Evolutionary conservation across 129 eudicot species (phyloP), one percentile per base, ranked within the genome.

Genomic region (Deinandra increscens): DNA sequence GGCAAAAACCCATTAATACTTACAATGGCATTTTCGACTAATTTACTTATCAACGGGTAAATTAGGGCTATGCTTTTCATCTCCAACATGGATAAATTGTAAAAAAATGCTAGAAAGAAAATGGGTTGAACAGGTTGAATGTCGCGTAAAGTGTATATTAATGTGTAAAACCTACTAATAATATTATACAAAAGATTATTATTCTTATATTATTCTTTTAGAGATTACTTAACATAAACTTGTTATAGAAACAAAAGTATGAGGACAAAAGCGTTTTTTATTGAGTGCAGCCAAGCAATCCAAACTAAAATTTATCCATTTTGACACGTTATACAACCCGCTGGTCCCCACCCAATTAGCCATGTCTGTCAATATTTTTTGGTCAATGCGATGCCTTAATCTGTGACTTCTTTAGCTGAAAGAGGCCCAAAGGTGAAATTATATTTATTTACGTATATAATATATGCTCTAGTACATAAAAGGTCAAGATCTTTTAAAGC

Each of bases 301-400:
- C 19, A 58, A 58, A 58, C 41, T 29, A 58, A 26, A n/a, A 26
- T 58, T 26, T 58, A 13, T 14, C 18, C 9, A 4, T 53, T 53
- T 10, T 11, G 37, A 56, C 17, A 11, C 8, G 31, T 56, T 20
- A 15, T 49, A 8, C 14, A 51, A 19, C 60, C 34, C 2, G 2
- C 10, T 54, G 20, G 34, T 22, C 33, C 13, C 33, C 13, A 29
- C 19, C 19, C 64, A 12, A 5, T 58, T 58, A 29, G 22, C 20
- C 64, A 58, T 10, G 20, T 31, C 19, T 42, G 22, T 7, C 51
- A 22, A 23, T 65, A 26, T 31, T 4, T 26, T 12, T 22, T 44
- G 42, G 70, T 42, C 39, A 70, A n/a, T 41, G 67, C 31, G 42
- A 22, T 70, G 15, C 44, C 58, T 13, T 41, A 41, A 20, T 69